A percentile compares a stretch with the other conserved stretches of the same genome.
Evolutionary conservation across 495 filamentous ascomycete genomes (phyloP).

Genomic region (Geopyxis carbonaria): DNA sequence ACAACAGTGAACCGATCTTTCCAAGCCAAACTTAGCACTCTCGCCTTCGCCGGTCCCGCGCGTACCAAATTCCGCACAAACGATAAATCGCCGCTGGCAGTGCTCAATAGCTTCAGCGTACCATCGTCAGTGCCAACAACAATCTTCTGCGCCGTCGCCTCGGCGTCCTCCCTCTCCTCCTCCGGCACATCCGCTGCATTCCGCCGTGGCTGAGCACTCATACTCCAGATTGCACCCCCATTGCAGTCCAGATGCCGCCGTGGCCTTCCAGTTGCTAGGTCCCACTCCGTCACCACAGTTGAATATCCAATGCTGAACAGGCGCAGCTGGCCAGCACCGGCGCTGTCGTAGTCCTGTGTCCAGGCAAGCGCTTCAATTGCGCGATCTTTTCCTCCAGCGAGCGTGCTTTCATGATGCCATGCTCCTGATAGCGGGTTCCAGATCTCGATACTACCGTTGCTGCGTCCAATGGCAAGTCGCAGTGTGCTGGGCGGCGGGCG

Average conservation of each 20-base stretch:
- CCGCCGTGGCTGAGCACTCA: conserved; percentile 66
- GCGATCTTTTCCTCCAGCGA: conserved; percentile 67
- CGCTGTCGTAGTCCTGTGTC: conserved; percentile 68
- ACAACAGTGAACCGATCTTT: conserved; percentile 67
- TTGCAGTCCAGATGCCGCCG: conserved; percentile 73
- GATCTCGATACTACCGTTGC: conserved; percentile 93
- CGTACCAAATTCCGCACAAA: conserved; percentile 36
- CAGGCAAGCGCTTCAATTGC: conserved; percentile 82
- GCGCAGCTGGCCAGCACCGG: conserved; percentile 56
- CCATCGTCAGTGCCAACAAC: conserved; percentile 88
- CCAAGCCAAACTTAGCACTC: conserved; percentile 78
- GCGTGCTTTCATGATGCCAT: conserved; percentile 80
- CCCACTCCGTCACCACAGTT: conserved; percentile 83
- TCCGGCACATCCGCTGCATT: conserved; percentile 26
- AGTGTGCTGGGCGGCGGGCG: conserved; percentile 39
- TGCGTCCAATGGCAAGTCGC: conserved; percentile 74
- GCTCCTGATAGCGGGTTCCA: conserved; percentile 79
- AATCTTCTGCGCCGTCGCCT: conserved; percentile 45
- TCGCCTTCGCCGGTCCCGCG: conserved; percentile 59
- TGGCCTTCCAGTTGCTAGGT: conserved; percentile 58
- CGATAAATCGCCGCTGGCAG: conserved; percentile 28
- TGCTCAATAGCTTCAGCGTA: conserved; percentile 67
- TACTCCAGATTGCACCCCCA: conserved; percentile 91
- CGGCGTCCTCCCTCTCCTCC: conserved; percentile 10
- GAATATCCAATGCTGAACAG: conserved; percentile 96